Evolutionary conservation across 208 protist genomes (phyloP).

Genomic region (Acanthamoeba sp.): DNA sequence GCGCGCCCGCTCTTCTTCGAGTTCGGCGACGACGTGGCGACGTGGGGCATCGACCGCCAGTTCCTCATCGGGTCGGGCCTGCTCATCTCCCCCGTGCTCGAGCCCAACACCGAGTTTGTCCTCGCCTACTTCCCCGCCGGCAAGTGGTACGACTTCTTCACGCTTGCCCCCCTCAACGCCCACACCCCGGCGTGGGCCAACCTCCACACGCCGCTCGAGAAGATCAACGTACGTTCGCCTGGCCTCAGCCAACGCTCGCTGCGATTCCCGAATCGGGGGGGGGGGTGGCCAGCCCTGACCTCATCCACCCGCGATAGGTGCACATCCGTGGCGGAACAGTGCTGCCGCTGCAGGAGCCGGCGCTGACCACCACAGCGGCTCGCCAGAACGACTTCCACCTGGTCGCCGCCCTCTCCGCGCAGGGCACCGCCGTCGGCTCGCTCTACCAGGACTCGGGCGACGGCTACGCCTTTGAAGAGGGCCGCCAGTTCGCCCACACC

Average conservation of each 20-base stretch:
- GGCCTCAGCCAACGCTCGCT: no score
- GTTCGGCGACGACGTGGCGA: constrained; percentile 84
- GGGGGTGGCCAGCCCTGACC: no score
- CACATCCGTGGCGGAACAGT: constrained; percentile 55
- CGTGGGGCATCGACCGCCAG: constrained; percentile 85
- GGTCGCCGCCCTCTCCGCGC: constrained; percentile 5
- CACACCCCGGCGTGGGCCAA: background rate
- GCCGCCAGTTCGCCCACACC: background rate
- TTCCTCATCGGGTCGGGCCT: constrained; percentile 89
- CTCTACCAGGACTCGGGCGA: constrained; percentile 64
- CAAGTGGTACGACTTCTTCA: constrained; percentile 86
- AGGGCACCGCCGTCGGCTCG: background rate
- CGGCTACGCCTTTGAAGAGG: background rate
- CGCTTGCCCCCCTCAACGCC: background rate
- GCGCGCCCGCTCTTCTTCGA: constrained; percentile 90
- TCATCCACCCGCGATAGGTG: background rate
- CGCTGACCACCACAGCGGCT: constrained; percentile 57
- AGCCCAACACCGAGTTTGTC: constrained; percentile 75
- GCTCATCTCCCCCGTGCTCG: constrained; percentile 81
- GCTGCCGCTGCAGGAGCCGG: constrained; percentile 46
- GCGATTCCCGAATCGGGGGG: no score
- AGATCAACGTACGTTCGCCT: constrained; percentile 67
- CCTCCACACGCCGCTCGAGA: constrained; percentile 48
- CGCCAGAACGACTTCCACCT: constrained; percentile 65
- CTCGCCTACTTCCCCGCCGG: constrained; percentile 87